Conservation (phyloP, 345 rosid species). For the Isatis tinctoria region DNA sequence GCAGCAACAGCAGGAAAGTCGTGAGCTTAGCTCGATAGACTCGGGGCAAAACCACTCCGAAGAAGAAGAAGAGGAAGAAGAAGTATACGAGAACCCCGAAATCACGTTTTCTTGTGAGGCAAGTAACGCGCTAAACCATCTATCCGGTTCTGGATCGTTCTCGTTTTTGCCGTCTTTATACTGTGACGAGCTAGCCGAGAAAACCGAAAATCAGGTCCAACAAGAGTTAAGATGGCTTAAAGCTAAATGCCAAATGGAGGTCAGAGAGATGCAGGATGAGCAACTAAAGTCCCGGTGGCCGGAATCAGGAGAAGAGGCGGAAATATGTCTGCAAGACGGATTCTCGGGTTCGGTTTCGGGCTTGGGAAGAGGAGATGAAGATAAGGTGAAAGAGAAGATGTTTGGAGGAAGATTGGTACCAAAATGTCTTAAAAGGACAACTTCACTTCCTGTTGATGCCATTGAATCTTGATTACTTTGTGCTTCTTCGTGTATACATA, state of each 20-base stretch:
- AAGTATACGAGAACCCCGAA: slow-evolving; percentile 28
- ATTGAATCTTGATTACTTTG: slow-evolving; percentile 34
- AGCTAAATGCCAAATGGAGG: slow-evolving; percentile 55
- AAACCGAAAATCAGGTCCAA: slow-evolving; percentile 42
- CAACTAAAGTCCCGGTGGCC: slow-evolving; percentile 32
- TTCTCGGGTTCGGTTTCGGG: slow-evolving; percentile 24
- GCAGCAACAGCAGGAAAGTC: slow-evolving; percentile 69
- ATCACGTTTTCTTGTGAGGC: slow-evolving; percentile 20
- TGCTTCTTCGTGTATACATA: slow-evolving; percentile 24
- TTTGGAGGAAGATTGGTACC: slow-evolving; percentile 41
- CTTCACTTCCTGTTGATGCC: slow-evolving; percentile 72
- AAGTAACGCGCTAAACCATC: slow-evolving; percentile 22
- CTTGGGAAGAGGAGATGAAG: slow-evolving; percentile 25
- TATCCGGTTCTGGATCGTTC: slow-evolving; percentile 36
- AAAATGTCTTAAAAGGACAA: slow-evolving; percentile 51
- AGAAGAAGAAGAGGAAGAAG: slow-evolving; percentile 59
- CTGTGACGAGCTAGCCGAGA: slow-evolving; percentile 33
- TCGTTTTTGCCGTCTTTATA: slow-evolving; percentile 25
- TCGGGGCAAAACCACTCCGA: slow-evolving; percentile 71
- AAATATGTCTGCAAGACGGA: not conserved
- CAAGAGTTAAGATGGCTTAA: slow-evolving; percentile 65
- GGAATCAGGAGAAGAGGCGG: slow-evolving; percentile 10
- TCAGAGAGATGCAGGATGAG: slow-evolving; percentile 54
- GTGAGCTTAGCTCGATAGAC: slow-evolving; percentile 59
- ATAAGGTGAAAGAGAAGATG: slow-evolving; percentile 29